Evolutionary conservation across 106 monocot genomes (phyloP), one percentile per base, ranked within the genome.

Genomic region (Xerophyta viscosa): DNA sequence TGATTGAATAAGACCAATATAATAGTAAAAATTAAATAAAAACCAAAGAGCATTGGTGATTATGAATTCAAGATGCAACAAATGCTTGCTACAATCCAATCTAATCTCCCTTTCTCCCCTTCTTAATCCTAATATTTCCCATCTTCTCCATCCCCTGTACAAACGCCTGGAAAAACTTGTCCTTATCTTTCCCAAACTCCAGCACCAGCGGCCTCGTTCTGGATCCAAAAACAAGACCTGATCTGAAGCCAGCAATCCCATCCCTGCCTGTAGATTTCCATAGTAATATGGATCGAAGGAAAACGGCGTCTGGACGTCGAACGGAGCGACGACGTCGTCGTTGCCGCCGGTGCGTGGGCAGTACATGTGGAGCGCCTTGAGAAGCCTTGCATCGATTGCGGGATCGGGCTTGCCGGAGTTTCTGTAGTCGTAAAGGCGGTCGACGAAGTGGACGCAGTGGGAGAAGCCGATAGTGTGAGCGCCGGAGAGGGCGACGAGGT

Each of bases 391-490:
- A 58, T 94, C 84, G 58, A 94, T 72, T 24, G 14, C 8, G 7
- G 84, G 84, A 64, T 88, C 88, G 13, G 91, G 69, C 18, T 48
- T 48, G 23, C 48, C 47, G 14, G 73, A 83, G 70, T 73, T 65
- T 1, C 52, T 50, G 75, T 54, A 79, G 61, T 92, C 59, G 71
- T 92, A 92, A 58, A 92, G 73, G 2, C 92, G 79, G 46, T 24
- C 10, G 0, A 83, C 49, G 65, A 93, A 83, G 29, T 93, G 92
- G 51, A 74, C 69, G 68, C 87, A 93, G 77, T 93, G 92, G 7
- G 88, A 65, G 77, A 81, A 94, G 20, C 88, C 88, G 46, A 88
- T 71, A 61, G 84, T 81, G 72, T 88, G 93, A 0, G 83, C 93
- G 22, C 81, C 88, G 8, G 87, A 75, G 61, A 88, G 84, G 14